Conservation (phyloP, 1,284 basidiomycete species). For the Ganoderma sinense region DNA sequence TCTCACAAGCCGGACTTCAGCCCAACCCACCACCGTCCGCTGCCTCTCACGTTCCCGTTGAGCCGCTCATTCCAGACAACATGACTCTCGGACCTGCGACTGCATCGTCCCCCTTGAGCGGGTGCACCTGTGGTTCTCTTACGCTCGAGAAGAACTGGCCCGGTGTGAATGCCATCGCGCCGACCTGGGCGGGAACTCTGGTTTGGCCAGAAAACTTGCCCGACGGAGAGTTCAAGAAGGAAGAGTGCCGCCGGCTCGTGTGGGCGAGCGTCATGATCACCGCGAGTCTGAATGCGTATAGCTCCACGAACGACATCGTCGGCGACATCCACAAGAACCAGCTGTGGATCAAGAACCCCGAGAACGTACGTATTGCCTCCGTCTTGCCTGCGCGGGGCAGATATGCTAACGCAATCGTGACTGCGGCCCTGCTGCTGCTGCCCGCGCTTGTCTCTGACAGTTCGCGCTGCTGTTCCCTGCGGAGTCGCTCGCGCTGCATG, state of each 20-base stretch:
- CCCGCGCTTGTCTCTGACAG: constrained; percentile 42
- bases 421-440: neutral
- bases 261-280: constrained; percentile 72
- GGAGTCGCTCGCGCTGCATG: constrained; percentile 56
- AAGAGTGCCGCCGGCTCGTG: constrained; percentile 73
- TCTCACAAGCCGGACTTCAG: neutral
- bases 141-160: constrained; percentile 59
- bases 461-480: constrained; percentile 70
- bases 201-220: constrained; percentile 67
- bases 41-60: neutral
- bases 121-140: constrained; percentile 54
- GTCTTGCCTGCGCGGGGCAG: neutral
- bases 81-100: neutral
- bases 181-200: constrained; percentile 67
- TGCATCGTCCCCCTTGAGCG: neutral
- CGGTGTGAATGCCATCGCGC: constrained; percentile 56
- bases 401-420: neutral
- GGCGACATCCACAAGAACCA: constrained; percentile 46
- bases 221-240: constrained; percentile 68
- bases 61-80: constrained; percentile 2
- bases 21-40: neutral
- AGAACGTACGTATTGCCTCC: constrained; percentile 57
- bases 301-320: constrained; percentile 44
- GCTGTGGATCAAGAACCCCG: constrained; percentile 67
- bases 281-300: constrained; percentile 70